These are phyloP conservation scores for Volvox carteri DNA, from an alignment of 163 green algal genomes.

Conservation along the genomic window DNA sequence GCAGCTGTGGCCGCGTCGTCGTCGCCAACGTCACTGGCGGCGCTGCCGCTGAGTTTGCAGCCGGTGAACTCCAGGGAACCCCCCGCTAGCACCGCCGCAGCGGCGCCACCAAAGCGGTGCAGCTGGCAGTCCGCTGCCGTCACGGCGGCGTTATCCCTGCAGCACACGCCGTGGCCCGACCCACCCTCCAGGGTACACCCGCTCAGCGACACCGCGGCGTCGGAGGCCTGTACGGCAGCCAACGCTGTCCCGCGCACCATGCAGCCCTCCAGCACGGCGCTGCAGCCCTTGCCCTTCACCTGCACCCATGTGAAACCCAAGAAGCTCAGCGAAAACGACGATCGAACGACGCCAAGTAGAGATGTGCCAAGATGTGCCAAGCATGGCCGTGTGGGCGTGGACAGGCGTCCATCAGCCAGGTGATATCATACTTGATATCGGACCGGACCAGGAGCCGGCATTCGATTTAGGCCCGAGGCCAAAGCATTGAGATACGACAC, in stretches of 20 bases:
- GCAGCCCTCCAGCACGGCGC: neutral
- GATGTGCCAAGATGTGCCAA: too few relatives aligned
- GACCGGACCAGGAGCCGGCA: too few relatives aligned
- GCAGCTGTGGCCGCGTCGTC: neutral
- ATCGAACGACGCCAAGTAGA: too few relatives aligned
- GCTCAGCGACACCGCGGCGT: conserved; percentile 8
- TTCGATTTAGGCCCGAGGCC: too few relatives aligned
- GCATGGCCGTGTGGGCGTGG: too few relatives aligned
- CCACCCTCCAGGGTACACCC: conserved; percentile 2
- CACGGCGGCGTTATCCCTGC: conserved; percentile 15
- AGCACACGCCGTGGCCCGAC: neutral
- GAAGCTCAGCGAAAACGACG: too few relatives aligned
- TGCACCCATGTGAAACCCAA: neutral
- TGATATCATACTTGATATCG: too few relatives aligned
- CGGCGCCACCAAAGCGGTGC: neutral
- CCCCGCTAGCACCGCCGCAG: neutral
- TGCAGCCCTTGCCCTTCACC: conserved; percentile 55
- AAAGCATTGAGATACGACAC: too few relatives aligned
- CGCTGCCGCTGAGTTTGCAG: neutral
- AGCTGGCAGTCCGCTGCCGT: neutral
- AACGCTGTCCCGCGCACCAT: neutral
- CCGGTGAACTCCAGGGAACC: conserved; percentile 13
- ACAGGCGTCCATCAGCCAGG: too few relatives aligned
- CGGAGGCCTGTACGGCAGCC: neutral
- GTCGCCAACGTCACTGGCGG: too few relatives aligned